Conservation (phyloP, 371 early-diverging fungal genomes). For the Apophysomyces ossiformis region DNA sequence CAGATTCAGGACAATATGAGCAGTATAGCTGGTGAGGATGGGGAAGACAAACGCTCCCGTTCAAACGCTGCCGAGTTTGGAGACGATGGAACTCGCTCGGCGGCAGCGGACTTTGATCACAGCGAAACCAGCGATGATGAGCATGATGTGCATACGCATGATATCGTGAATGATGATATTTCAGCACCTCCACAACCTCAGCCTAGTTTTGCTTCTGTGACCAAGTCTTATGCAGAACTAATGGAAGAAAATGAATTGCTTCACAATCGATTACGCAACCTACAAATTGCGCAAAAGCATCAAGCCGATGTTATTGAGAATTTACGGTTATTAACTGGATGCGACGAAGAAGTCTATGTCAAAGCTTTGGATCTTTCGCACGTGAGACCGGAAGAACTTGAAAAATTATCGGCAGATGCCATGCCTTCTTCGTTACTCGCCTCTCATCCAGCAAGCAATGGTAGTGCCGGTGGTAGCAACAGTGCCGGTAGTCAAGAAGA, state of each 20-base stretch:
- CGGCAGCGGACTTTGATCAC: conserved; percentile 47
- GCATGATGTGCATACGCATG: conserved; percentile 25
- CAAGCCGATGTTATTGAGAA: conserved; percentile 48
- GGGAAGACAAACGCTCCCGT: conserved; percentile 48
- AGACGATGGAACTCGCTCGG: conserved; percentile 51
- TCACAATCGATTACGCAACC: conserved; percentile 40
- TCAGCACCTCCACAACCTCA: conserved; percentile 59
- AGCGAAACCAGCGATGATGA: conserved; percentile 41
- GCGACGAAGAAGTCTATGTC: conserved; percentile 40
- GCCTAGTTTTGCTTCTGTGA: conserved; percentile 50
- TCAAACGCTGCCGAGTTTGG: conserved; percentile 59
- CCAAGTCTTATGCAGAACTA: conserved; percentile 51
- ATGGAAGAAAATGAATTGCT: conserved; percentile 56
- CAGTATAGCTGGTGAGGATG: conserved; percentile 30
- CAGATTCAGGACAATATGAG: conserved; percentile 17
- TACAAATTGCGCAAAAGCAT: conserved; percentile 46
- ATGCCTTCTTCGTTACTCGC: not conserved
- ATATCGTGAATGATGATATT: conserved; percentile 51
- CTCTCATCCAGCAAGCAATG: not conserved
- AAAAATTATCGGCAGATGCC: conserved; percentile 5
- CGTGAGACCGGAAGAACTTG: conserved; percentile 24
- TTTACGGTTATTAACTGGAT: conserved; percentile 38
- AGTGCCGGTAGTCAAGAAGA: not conserved
- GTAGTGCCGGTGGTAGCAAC: conserved; percentile 2
- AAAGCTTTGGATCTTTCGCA: conserved; percentile 43